These are phyloP conservation scores for Sutorius eximius DNA, from an alignment of 1,284 basidiomycete species.

Conservation along the genomic window DNA sequence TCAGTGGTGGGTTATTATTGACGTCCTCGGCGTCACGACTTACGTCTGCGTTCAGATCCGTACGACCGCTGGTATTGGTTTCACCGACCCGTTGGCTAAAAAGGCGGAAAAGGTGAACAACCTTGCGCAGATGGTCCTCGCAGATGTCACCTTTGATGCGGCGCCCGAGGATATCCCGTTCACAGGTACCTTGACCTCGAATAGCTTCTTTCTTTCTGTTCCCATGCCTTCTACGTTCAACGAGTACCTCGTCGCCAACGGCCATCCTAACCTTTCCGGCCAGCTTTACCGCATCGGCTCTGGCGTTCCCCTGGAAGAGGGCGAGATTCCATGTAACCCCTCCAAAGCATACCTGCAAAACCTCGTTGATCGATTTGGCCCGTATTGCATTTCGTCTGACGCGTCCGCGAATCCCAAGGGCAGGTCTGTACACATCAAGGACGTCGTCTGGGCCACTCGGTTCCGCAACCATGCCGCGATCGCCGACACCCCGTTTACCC, in stretches of 20 bases:
- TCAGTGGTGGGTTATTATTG: conserved; percentile 32
- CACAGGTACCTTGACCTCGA: conserved; percentile 11
- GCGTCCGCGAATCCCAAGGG: conserved; percentile 22
- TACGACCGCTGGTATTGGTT: conserved; percentile 20
- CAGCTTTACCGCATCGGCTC: conserved; percentile 36
- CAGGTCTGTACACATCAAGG: conserved; percentile 26
- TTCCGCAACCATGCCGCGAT: conserved; percentile 42
- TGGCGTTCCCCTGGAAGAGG: conserved; percentile 34
- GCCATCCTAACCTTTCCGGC: conserved; percentile 4
- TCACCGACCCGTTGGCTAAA: conserved; percentile 14
- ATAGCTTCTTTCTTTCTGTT: conserved; percentile 33
- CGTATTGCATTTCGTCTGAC: conserved; percentile 23
- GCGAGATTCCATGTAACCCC: conserved; percentile 34
- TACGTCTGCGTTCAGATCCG: conserved; percentile 14
- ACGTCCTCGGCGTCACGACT: neutral
- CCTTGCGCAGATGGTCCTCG: conserved; percentile 24
- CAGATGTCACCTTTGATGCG: conserved; percentile 22
- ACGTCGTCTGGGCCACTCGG: conserved; percentile 40
- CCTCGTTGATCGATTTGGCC: conserved; percentile 39
- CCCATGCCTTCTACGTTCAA: conserved; percentile 32
- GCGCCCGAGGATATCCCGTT: neutral
- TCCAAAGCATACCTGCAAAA: conserved; percentile 39
- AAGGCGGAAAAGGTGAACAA: conserved; percentile 1
- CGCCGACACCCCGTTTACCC: conserved; percentile 35
- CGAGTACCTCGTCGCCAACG: conserved; percentile 19